Conservation (phyloP, 2,329 filamentous ascomycete species). For the Xylariaceae sp. region DNA sequence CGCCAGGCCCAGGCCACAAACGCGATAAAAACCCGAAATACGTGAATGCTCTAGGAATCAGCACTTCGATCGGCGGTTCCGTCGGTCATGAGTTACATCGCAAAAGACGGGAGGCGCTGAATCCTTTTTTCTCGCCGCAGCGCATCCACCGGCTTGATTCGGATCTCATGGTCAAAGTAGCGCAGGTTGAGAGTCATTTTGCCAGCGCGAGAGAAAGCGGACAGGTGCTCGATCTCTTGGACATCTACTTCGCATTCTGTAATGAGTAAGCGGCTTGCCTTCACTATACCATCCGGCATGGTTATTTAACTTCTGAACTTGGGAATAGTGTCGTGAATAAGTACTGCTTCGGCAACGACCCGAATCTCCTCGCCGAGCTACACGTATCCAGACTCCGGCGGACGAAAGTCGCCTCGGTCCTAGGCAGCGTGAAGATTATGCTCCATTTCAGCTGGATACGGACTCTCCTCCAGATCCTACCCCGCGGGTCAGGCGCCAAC, state of each 20-base stretch:
- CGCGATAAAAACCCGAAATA: conserved; percentile 6
- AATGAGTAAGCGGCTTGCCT: conserved; percentile 9
- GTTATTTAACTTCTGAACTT: background rate
- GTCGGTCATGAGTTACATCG: conserved; percentile 10
- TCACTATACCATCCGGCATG: too few species aligned
- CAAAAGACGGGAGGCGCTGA: conserved; percentile 9
- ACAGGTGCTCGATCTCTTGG: conserved; percentile 6
- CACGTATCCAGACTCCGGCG: conserved; percentile 26
- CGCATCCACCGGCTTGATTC: conserved; percentile 10
- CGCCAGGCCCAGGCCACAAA: conserved; percentile 7
- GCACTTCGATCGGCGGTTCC: conserved; percentile 5
- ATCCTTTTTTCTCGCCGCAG: conserved; percentile 13
- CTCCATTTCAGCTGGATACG: conserved; percentile 28
- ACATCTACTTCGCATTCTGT: conserved; percentile 14
- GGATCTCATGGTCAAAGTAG: conserved; percentile 4
- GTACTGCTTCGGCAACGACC: conserved; percentile 31
- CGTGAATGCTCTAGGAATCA: conserved; percentile 1
- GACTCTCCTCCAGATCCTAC: conserved; percentile 2
- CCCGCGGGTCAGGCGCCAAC: conserved; percentile 1
- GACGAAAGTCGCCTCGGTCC: conserved; percentile 29
- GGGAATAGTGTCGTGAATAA: conserved; percentile 28
- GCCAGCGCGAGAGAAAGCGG: conserved; percentile 5
- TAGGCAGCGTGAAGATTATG: conserved; percentile 32
- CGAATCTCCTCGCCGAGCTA: conserved; percentile 25
- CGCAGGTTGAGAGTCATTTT: conserved; percentile 8